Conservation (phyloP, 1,139 yeast species). For the Hemisphaericaspora lyxosophila region DNA sequence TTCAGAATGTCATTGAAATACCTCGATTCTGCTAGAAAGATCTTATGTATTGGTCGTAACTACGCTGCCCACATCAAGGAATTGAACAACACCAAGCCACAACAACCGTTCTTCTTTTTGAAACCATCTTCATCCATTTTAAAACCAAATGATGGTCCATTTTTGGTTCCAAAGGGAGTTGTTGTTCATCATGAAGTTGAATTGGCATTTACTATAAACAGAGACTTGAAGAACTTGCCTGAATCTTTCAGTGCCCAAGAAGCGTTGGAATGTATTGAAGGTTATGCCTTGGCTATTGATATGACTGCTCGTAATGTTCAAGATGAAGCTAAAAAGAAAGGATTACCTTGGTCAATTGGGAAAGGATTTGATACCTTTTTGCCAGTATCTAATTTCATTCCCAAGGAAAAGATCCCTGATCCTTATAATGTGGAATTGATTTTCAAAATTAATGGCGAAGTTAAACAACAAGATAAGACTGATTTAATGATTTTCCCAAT, state of each 20-base stretch:
- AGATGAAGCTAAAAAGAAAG: slow-evolving; percentile 90
- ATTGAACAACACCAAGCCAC: slow-evolving; percentile 75
- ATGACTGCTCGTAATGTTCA: slow-evolving; percentile 96
- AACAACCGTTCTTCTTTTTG: slow-evolving; percentile 85
- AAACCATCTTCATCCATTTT: slow-evolving; percentile 77
- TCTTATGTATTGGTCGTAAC: slow-evolving; percentile 93
- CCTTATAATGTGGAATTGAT: slow-evolving; percentile 70
- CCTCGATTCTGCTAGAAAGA: slow-evolving; percentile 68
- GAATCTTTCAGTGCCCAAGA: slow-evolving; percentile 60
- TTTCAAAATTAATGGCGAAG: slow-evolving; percentile 68
- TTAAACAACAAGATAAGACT: slow-evolving; percentile 76
- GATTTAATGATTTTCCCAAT: slow-evolving; percentile 85
- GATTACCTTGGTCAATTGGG: slow-evolving; percentile 95
- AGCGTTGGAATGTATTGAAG: slow-evolving; percentile 74
- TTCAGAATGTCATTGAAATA: slow-evolving; percentile 54
- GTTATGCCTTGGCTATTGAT: slow-evolving; percentile 88
- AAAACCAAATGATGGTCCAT: slow-evolving; percentile 67
- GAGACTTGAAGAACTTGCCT: slow-evolving; percentile 61
- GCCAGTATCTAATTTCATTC: slow-evolving; percentile 73
- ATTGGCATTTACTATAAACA: slow-evolving; percentile 73
- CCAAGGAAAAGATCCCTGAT: slow-evolving; percentile 64
- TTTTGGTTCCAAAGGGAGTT: slow-evolving; percentile 78
- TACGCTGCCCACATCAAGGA: slow-evolving; percentile 94
- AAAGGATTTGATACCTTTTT: slow-evolving; percentile 96
- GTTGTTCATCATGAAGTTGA: slow-evolving; percentile 92